These are phyloP conservation scores for Citrullus colocynthis DNA, from an alignment of 306 rosid species.

Conservation along the genomic window DNA sequence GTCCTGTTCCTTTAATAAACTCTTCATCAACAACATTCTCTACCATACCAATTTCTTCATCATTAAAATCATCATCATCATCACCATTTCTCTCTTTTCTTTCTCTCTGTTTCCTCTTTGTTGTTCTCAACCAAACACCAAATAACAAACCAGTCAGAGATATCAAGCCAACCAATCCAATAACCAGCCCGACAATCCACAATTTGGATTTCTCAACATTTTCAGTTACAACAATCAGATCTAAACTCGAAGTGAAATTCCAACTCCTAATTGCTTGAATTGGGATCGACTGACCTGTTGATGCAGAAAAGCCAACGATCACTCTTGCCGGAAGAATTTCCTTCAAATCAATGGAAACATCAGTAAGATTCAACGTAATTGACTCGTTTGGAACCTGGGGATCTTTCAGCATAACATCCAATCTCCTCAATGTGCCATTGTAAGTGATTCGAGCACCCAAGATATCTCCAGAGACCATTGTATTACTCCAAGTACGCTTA, in stretches of 20 bases:
- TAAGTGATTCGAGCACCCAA: constrained; percentile 1
- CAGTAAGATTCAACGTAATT: neutral
- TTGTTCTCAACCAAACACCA: neutral
- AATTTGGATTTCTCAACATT: neutral
- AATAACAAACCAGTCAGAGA: neutral
- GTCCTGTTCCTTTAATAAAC: constrained; percentile 2
- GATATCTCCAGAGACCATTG: neutral
- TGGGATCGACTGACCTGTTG: constrained; percentile 2
- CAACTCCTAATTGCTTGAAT: neutral
- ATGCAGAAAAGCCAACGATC: constrained; percentile 5
- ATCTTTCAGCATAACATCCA: neutral
- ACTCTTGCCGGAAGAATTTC: neutral
- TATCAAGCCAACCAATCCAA: neutral
- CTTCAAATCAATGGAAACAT: neutral
- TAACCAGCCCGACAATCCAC: neutral
- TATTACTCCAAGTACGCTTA: constrained; percentile 5
- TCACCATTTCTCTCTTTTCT: neutral
- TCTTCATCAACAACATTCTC: neutral
- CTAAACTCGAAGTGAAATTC: constrained; percentile 3
- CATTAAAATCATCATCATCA: constrained; percentile 6
- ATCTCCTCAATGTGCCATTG: neutral
- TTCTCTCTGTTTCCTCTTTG: neutral
- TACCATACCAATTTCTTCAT: constrained; percentile 3
- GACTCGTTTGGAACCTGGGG: constrained; percentile 1
- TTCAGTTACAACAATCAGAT: neutral